Conservation (phyloP, 805 yeast species). For the Ogataea nonfermentans region DNA sequence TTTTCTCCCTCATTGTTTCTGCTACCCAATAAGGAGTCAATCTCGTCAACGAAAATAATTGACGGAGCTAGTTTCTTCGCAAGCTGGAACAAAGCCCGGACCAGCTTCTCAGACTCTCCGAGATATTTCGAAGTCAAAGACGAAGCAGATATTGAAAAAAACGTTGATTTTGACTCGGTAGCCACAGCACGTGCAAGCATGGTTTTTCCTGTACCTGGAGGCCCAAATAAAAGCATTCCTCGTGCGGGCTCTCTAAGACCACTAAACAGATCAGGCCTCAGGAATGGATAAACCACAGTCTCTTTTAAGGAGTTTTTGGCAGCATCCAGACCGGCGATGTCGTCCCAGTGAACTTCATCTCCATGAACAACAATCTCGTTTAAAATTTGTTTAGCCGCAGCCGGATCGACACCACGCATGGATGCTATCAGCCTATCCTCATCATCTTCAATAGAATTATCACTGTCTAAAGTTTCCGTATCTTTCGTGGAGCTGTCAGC, state of each 20-base stretch:
- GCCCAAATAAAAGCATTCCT: constrained; percentile 96
- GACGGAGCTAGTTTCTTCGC: constrained; percentile 89
- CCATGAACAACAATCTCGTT: constrained; percentile 88
- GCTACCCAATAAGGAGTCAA: constrained; percentile 83
- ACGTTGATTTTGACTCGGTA: constrained; percentile 89
- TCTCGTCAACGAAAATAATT: constrained; percentile 93
- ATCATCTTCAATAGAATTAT: constrained; percentile 22
- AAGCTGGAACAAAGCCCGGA: constrained; percentile 79
- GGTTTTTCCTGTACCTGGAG: constrained; percentile 99
- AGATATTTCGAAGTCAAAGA: constrained; percentile 82
- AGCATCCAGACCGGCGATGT: constrained; percentile 86
- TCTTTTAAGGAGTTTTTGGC: constrained; percentile 90
- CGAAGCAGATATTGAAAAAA: constrained; percentile 88
- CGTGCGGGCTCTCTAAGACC: constrained; percentile 93
- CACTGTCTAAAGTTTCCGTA: constrained; percentile 31
- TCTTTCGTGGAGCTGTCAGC: constrained; percentile 28
- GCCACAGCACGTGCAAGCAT: constrained; percentile 98
- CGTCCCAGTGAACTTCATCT: constrained; percentile 92
- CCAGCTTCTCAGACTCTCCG: constrained; percentile 93
- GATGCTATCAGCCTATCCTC: constrained; percentile 42
- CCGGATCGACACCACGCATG: constrained; percentile 70
- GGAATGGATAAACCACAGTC: constrained; percentile 92
- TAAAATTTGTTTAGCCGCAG: constrained; percentile 77
- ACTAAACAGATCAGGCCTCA: constrained; percentile 87
- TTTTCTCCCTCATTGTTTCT: constrained; percentile 69